Evolutionary conservation across 116 monocot genomes (phyloP).

Genomic region (Iris pallida): DNA sequence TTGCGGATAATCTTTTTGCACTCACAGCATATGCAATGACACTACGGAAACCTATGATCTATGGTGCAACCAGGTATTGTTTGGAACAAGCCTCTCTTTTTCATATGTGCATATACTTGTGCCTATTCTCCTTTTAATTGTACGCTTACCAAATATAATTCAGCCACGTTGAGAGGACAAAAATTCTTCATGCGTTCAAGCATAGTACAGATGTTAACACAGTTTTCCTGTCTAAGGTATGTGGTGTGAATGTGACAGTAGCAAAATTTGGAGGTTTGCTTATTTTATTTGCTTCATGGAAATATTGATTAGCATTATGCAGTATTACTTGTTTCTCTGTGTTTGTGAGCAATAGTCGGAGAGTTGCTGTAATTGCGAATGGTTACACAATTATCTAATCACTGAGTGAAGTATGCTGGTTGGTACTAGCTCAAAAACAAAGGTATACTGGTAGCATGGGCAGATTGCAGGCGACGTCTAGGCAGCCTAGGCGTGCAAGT

Average conservation of each 20-base stretch:
- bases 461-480: too few relatives aligned
- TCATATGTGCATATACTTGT: conserved; percentile 8
- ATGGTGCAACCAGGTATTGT: conserved; percentile 85
- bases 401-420: too few relatives aligned
- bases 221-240: conserved; percentile 89
- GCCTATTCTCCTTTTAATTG: not conserved
- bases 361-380: too few relatives aligned
- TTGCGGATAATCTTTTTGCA: conserved; percentile 98
- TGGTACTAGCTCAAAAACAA: too few relatives aligned
- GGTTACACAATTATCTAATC: too few relatives aligned
- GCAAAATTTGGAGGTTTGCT: too few relatives aligned
- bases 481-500: too few relatives aligned
- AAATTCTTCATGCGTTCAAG: conserved; percentile 91
- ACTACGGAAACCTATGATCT: conserved; percentile 97
- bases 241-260: not conserved
- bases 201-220: conserved; percentile 85
- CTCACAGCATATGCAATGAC: conserved; percentile 95
- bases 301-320: too few relatives aligned
- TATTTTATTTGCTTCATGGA: too few relatives aligned
- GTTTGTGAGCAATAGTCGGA: too few relatives aligned
- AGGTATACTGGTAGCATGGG: too few relatives aligned
- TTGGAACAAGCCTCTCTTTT: not conserved
- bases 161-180: conserved; percentile 93
- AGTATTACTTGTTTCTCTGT: too few relatives aligned
- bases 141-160: conserved; percentile 6